Base-by-base conservation (phyloP, 2,329 filamentous ascomycete genomes). In the Emmonsia crescens region DNA sequence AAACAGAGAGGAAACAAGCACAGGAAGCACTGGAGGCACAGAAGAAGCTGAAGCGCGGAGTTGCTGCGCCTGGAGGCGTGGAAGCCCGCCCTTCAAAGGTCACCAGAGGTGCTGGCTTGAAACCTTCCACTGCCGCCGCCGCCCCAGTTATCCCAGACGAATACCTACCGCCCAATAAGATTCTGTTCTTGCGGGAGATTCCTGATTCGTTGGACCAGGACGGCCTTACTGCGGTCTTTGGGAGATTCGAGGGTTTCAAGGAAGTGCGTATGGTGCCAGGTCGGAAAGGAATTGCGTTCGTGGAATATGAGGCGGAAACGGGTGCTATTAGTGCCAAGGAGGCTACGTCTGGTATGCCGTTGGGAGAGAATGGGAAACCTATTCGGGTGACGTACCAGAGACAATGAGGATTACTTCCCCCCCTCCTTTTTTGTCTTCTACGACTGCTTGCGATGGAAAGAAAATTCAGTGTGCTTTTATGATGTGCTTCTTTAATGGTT, bases 361-460 rank as follows among this genome's bases (percentile, higher is more conserved):
- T 99, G 68, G 89, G 87, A 60, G 85, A 85, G 21, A 85, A 85
- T 54, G 83, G 83, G 67, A 89, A 91, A 77, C 80, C 85, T 8
- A 90, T 99, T 75, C 95, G 94, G 78, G 92, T 99, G 66, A 96
- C 94, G 16, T 99, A 96, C 82, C 94, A 97, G 79, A 83, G 92
- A 71, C 89, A 96, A 79, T 96, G 82, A 74, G 60, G 14, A 38
- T 14, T 31, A 62, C 61, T 57, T 44, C n/a, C n/a, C n/a, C n/a
- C n/a, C n/a, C n/a, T 36, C 60, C 44, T 67, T 63, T 60, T 64
- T 57, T 63, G 31, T 49, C 46, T 21, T 16, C n/a, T 59, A 36
- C 27, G 16, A 10, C 19, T 51, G 57, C 10, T 38, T 59, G 27
- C 29, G 21, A 29, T 49, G 42, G 42, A 8, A 51, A 59, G 19